phyloP scores from a whole-genome alignment of 1,139 yeast species.

The Nakaseomyces delphensis region DNA sequence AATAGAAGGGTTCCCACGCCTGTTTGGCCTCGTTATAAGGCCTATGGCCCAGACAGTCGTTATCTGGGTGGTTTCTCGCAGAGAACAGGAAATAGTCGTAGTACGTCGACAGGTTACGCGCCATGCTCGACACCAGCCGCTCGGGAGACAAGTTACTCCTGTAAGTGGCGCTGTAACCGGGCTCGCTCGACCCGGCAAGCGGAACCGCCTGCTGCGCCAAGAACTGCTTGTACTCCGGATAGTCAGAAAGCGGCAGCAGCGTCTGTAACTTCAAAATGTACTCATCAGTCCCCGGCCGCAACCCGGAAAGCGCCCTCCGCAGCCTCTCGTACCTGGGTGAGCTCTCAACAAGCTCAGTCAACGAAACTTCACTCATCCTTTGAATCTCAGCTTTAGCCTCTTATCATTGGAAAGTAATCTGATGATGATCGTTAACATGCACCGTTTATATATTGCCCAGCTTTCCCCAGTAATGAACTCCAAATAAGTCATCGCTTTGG shows the following conservation, averaged over 20 bases:
- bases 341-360: slow-evolving; percentile 7
- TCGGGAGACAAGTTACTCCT: slow-evolving; percentile 39
- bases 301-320: slow-evolving; percentile 15
- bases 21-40: slow-evolving; percentile 36
- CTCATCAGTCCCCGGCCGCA: slow-evolving; percentile 22
- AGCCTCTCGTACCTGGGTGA: slow-evolving; percentile 16
- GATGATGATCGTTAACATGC: not conserved
- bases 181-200: slow-evolving; percentile 39
- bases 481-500: not conserved
- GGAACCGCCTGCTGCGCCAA: slow-evolving; percentile 33
- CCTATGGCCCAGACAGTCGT: slow-evolving; percentile 47
- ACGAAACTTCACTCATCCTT: slow-evolving; percentile 1
- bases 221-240: slow-evolving; percentile 18
- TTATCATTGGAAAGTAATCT: not conserved
- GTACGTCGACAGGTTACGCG: slow-evolving; percentile 44
- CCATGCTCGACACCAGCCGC: slow-evolving; percentile 38
- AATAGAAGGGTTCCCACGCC: slow-evolving; percentile 38
- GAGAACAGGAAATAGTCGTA: slow-evolving; percentile 42
- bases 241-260: slow-evolving; percentile 22
- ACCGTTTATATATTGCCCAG: not conserved
- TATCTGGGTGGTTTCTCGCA: slow-evolving; percentile 33
- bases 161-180: slow-evolving; percentile 48
- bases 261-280: slow-evolving; percentile 21
- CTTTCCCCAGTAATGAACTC: not conserved
- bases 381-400: not conserved